phyloP scores from a whole-genome alignment of 1,139 yeast genomes.

The Schizosaccharomyces versatilis region DNA sequence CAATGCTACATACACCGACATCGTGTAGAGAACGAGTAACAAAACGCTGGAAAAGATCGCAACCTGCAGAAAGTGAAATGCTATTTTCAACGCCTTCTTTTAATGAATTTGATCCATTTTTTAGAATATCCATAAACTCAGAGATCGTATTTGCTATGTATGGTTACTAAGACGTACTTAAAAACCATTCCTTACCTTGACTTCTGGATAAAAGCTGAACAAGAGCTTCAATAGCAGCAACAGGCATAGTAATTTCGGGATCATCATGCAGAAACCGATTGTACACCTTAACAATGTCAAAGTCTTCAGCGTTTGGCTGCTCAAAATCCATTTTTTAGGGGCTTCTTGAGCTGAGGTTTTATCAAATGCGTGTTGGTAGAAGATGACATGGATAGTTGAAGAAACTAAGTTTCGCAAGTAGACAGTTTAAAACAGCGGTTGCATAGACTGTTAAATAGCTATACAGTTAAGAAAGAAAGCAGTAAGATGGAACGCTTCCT shows the following conservation, averaged over 20 bases:
- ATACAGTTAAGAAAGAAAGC: too few species aligned
- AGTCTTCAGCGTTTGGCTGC: constrained; percentile 2
- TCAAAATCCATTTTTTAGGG: too few species aligned
- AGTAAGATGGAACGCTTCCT: too few species aligned
- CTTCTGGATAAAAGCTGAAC: constrained; percentile 62
- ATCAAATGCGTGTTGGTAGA: too few species aligned
- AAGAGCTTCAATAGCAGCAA: constrained; percentile 89
- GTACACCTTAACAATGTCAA: constrained; percentile 10
- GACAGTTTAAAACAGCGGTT: too few species aligned
- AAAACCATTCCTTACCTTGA: constrained; percentile 26
- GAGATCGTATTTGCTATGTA: constrained; percentile 54
- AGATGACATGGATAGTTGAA: too few species aligned
- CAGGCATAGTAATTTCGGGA: constrained; percentile 79
- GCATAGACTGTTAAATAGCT: too few species aligned
- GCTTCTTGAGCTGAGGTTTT: too few species aligned
- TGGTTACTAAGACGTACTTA: background rate
- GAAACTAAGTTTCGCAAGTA: too few species aligned
- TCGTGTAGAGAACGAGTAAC: constrained; percentile 73
- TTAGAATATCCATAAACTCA: constrained; percentile 63
- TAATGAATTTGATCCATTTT: constrained; percentile 49
- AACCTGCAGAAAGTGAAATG: constrained; percentile 84
- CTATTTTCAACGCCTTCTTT: constrained; percentile 72
- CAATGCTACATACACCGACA: constrained; percentile 25
- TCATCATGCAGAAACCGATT: constrained; percentile 7
- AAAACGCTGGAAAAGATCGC: constrained; percentile 86